Conservation (phyloP, 257 asterid genomes). For the Penstemon newberryi region DNA sequence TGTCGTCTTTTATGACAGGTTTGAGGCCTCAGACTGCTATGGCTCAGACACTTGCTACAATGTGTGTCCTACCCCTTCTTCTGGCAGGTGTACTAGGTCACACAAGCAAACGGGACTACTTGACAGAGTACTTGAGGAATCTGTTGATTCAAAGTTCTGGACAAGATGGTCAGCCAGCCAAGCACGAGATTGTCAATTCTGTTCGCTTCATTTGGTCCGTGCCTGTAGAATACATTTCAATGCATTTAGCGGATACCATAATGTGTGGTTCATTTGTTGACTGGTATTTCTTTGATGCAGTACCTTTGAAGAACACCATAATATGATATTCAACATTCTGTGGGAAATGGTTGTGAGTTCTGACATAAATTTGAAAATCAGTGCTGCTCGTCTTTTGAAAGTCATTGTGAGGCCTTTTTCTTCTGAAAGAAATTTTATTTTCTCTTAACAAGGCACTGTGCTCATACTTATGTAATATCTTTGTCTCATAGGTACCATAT, state of each 20-base stretch:
- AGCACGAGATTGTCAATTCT: slow-evolving; percentile 69
- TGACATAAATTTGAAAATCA: slow-evolving; percentile 61
- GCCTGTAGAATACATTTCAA: slow-evolving; percentile 20
- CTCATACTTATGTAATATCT: slow-evolving; percentile 20
- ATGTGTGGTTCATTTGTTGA: slow-evolving; percentile 26
- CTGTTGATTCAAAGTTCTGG: slow-evolving; percentile 62
- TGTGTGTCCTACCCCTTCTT: slow-evolving; percentile 88
- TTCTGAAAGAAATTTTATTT: slow-evolving; percentile 22
- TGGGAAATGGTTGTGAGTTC: slow-evolving; percentile 98
- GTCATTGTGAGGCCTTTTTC: slow-evolving; percentile 64
- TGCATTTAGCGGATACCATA: slow-evolving; percentile 4
- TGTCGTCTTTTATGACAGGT: slow-evolving; percentile 45
- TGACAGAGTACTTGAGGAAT: slow-evolving; percentile 71
- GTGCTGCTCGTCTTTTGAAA: slow-evolving; percentile 83
- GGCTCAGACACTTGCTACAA: slow-evolving; percentile 68
- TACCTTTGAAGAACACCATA: slow-evolving; percentile 77
- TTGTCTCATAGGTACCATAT: slow-evolving; percentile 67
- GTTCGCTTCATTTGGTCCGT: slow-evolving; percentile 91
- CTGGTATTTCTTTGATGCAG: slow-evolving; percentile 49
- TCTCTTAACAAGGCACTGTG: slow-evolving; percentile 12
- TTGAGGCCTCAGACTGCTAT: slow-evolving; percentile 71
- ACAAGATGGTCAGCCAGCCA: slow-evolving; percentile 58
- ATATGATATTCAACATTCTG: slow-evolving; percentile 71
- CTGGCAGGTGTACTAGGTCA: slow-evolving; percentile 95
- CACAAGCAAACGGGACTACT: slow-evolving; percentile 64